Evolutionary conservation across 179 eudicot genomes (phyloP).

Genomic region (Amaranthus tricolor): DNA sequence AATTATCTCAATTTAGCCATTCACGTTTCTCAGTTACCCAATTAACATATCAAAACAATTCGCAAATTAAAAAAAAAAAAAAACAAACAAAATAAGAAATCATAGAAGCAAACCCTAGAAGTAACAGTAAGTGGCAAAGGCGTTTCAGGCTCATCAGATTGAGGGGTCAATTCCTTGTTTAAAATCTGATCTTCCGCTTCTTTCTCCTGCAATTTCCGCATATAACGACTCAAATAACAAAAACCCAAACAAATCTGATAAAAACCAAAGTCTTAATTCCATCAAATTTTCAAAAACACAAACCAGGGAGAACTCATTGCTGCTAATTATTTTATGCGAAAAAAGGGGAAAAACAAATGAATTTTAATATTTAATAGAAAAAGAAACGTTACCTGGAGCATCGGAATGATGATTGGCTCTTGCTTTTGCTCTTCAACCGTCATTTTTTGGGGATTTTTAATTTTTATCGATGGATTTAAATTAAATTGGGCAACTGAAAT

Average conservation of each 20-base stretch:
- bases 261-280: constrained; percentile 1
- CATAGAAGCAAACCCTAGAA: constrained; percentile 54
- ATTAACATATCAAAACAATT: background rate
- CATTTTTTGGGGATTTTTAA: constrained; percentile 2
- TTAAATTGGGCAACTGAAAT: constrained; percentile 11
- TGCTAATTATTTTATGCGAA: background rate
- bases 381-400: constrained; percentile 43
- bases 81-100: background rate
- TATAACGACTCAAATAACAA: constrained; percentile 12
- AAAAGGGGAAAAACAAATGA: background rate
- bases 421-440: constrained; percentile 44
- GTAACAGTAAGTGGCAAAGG: constrained; percentile 86
- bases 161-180: constrained; percentile 54
- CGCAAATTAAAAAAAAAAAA: background rate
- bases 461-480: constrained; percentile 10
- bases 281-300: background rate
- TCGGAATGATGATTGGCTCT: constrained; percentile 31
- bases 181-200: constrained; percentile 36
- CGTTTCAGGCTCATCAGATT: constrained; percentile 62
- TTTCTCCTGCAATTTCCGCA: constrained; percentile 39
- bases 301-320: constrained; percentile 9
- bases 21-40: background rate
- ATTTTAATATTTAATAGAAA: background rate
- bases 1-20: constrained; percentile 1
- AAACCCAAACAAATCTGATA: constrained; percentile 12